Evolutionary conservation across 352 stramenopile species (phyloP), one percentile per base, ranked within the genome.

Genomic region (Aphanomyces invadans): DNA sequence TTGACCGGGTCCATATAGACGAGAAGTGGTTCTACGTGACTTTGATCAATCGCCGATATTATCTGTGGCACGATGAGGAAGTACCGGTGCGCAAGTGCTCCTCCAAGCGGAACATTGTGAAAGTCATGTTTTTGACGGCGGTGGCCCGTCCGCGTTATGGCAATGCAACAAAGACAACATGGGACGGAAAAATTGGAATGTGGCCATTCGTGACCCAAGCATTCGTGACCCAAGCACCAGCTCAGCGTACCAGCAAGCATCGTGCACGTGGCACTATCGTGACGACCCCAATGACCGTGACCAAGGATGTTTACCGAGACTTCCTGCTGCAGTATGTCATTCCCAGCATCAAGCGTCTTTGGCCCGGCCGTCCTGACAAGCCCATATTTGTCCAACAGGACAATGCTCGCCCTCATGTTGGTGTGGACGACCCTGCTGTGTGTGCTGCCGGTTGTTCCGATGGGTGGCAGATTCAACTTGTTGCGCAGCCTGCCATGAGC

Each of bases 21-120:
- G 53, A 62, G 23, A 62, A 62, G 21, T 62, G 53, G 53, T 62
- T 62, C 21, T 62, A 62, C 19, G 28, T 62, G 3, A 46, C 28
- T 3, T 19, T 38, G 15, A 26, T 62, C 28, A 42, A 46, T 9
- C 19, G 53, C 7, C 23, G 28, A n/a, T 62, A 62, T 25, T 57
- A 57, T 57, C 23, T 57, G 7, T 46, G 28, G 29, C 28, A 62
- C 19, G 53, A 62, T 45, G 53, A 62, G 28, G 12, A 10, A 11
- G 15, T 26, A 19, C 31, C 53, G 3, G 10, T 38, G 33, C 23
- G 49, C 9, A 62, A 62, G 9, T 46, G 32, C 21, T 28, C n/a
- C 4, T 57, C 49, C n/a, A 62, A 62, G 33, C 7, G 53, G 7
- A 26, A 62, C 33, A 42, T 62, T 12, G 12, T 62, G 28, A 62